Evolutionary conservation across 2,329 filamentous ascomycete genomes (phyloP).

Genomic region (Microdochium paspali): DNA sequence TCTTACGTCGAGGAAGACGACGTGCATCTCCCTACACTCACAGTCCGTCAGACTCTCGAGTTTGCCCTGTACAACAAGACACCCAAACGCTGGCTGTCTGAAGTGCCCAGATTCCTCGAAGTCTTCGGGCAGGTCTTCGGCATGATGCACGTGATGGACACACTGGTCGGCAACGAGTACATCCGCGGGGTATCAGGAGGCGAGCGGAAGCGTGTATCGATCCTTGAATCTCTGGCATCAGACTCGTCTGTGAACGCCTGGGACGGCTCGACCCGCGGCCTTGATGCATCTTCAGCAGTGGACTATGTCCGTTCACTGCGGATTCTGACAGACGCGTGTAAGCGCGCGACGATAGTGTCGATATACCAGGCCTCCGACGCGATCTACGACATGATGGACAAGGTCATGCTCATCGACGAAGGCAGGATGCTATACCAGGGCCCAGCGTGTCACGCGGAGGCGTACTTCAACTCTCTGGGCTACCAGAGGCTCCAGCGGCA

Average conservation of each 20-base stretch:
- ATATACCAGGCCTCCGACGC: conserved; percentile 33
- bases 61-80: conserved; percentile 72
- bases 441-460: conserved; percentile 46
- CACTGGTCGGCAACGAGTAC: conserved; percentile 64
- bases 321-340: conserved; percentile 67
- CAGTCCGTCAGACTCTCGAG: conserved; percentile 67
- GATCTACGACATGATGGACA: conserved; percentile 55
- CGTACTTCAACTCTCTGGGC: conserved; percentile 58
- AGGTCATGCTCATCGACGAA: conserved; percentile 67
- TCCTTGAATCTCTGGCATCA: conserved; percentile 67
- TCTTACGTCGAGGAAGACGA: conserved; percentile 74
- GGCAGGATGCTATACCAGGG: conserved; percentile 58
- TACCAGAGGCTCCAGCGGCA: conserved; percentile 49
- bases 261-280: conserved; percentile 74
- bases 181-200: conserved; percentile 70
- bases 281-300: conserved; percentile 70
- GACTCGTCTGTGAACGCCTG: conserved; percentile 66
- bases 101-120: conserved; percentile 60
- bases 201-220: conserved; percentile 71
- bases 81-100: conserved; percentile 51
- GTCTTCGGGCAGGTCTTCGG: conserved; percentile 70
- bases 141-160: conserved; percentile 66
- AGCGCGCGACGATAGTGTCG: conserved; percentile 40
- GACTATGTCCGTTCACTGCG: conserved; percentile 65
- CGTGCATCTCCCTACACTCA: conserved; percentile 63